A percentile compares a stretch with the other conserved stretches of the same genome.
These are phyloP conservation scores for Fusarium sororula DNA, from an alignment of 2,329 filamentous ascomycete species.

Conservation along the genomic window DNA sequence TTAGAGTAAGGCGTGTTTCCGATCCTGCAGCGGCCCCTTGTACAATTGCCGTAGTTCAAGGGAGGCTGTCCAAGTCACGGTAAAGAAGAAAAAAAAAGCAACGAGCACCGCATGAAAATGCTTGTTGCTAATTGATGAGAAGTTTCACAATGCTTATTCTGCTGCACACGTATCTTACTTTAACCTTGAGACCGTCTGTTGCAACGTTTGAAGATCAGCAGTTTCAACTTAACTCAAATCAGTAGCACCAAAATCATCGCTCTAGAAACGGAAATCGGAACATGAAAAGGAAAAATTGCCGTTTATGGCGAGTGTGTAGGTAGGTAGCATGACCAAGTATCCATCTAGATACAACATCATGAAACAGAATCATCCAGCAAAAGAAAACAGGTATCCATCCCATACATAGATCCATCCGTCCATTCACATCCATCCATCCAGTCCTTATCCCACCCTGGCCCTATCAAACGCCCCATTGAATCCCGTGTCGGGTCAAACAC, in stretches of 20 bases:
- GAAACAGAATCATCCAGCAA: slow-evolving; percentile 32
- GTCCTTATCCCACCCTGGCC: slow-evolving; percentile 25
- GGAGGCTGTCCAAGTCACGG: background rate
- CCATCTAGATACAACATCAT: slow-evolving; percentile 45
- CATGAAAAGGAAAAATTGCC: slow-evolving; percentile 35
- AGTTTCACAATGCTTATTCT: slow-evolving; percentile 35
- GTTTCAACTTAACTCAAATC: slow-evolving; percentile 9
- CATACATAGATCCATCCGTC: background rate
- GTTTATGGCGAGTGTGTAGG: slow-evolving; percentile 31
- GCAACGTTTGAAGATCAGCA: slow-evolving; percentile 9
- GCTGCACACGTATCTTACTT: background rate
- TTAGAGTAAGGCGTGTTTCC: slow-evolving; percentile 32
- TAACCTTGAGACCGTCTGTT: slow-evolving; percentile 6
- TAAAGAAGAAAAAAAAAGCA: background rate
- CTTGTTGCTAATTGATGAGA: slow-evolving; percentile 9
- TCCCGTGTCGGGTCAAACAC: slow-evolving; percentile 1
- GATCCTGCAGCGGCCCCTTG: slow-evolving; percentile 26
- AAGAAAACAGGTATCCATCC: slow-evolving; percentile 32
- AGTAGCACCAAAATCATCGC: background rate
- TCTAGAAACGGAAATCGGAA: background rate
- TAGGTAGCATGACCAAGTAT: slow-evolving; percentile 22
- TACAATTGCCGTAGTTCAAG: background rate
- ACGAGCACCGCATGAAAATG: slow-evolving; percentile 21
- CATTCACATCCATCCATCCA: slow-evolving; percentile 20
- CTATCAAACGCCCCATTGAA: slow-evolving; percentile 39